Conservation (phyloP, 805 yeast species). For the Myxozyma sirexii region DNA sequence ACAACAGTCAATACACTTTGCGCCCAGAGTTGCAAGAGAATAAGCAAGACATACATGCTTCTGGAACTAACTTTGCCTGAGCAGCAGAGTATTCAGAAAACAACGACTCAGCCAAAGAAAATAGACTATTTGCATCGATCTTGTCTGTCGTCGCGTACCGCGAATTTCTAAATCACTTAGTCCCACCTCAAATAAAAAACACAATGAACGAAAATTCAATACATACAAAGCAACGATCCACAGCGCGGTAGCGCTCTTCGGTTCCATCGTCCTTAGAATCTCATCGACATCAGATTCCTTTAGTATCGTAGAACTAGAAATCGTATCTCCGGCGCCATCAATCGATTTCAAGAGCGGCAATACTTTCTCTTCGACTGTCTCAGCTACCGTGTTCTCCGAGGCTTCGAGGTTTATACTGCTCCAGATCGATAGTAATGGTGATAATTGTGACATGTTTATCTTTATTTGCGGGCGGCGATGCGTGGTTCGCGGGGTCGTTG, state of each 20-base stretch:
- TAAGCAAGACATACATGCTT: conserved; percentile 5
- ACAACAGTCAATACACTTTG: neutral
- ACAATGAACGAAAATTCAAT: neutral
- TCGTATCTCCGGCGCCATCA: neutral
- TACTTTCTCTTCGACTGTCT: conserved; percentile 8
- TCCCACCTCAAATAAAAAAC: too few species aligned
- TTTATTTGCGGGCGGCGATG: too few species aligned
- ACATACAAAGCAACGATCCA: conserved; percentile 30
- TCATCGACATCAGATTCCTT: conserved; percentile 11
- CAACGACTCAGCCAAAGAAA: conserved; percentile 1
- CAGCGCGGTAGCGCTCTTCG: conserved; percentile 15
- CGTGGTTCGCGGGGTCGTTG: too few species aligned
- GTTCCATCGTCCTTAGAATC: conserved; percentile 14
- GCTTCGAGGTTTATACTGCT: conserved; percentile 7
- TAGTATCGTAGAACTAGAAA: neutral
- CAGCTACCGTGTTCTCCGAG: neutral
- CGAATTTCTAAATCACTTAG: neutral
- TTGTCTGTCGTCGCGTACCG: neutral
- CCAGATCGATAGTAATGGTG: conserved; percentile 7
- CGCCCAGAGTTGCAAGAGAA: neutral
- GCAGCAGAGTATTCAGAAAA: conserved; percentile 1
- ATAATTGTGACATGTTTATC: neutral
- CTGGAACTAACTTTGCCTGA: conserved; percentile 21
- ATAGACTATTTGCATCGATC: conserved; percentile 11
- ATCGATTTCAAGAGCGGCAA: conserved; percentile 13